Base-by-base conservation (phyloP, 768 basidiomycete species). In the Tylopilus sp. region DNA sequence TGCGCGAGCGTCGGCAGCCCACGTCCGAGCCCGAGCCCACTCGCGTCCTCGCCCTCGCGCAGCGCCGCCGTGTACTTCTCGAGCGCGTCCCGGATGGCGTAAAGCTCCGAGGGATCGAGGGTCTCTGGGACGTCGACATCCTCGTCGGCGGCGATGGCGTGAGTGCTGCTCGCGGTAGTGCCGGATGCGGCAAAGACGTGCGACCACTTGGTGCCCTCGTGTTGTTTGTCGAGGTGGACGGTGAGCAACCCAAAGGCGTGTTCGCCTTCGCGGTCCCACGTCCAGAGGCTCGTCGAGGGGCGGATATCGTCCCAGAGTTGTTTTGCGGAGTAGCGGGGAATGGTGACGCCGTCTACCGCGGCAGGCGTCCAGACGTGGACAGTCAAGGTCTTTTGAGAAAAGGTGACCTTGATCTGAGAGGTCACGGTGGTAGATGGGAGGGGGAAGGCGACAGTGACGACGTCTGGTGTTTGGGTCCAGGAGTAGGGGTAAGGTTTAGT, bases 401-500 rank as follows among this genome's bases (percentile, higher is more conserved):
- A 86, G 0, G 74, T 68, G 35, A 91, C 81, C 55, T 75, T 80
- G 65, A 95, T 88, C 40, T 75, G 72, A 21, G 76, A 74, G 52
- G 81, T 86, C 1, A 77, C 67, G 0, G 83, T 88, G 45, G 71
- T 75, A 0, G 87, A 79, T 2, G 91, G 91, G n/a, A 97, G 76
- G 6, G 91, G 83, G 62, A 98, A 84, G 0, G 84, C 85, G 39
- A 98, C 69, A 0, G 90, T 93, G 44, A 98, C 74, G 1, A 89
- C 81, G 64, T 94, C 91, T 1, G 81, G 67, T 4, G 86, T 84
- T 63, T 99, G 95, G 0, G 84, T 90, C 95, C 95, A 99, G 2
- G 91, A 91, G 69, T 94, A 98, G 0, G 93, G 88, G 23, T 82
- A 81, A 3, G 87, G 88, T 56, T 77, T 84, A 10, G 69, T 64